A percentile compares a stretch with the other conserved stretches of the same genome.
Evolutionary conservation across 768 basidiomycete species (phyloP).

Genomic region (Collybiopsis luxurians): DNA sequence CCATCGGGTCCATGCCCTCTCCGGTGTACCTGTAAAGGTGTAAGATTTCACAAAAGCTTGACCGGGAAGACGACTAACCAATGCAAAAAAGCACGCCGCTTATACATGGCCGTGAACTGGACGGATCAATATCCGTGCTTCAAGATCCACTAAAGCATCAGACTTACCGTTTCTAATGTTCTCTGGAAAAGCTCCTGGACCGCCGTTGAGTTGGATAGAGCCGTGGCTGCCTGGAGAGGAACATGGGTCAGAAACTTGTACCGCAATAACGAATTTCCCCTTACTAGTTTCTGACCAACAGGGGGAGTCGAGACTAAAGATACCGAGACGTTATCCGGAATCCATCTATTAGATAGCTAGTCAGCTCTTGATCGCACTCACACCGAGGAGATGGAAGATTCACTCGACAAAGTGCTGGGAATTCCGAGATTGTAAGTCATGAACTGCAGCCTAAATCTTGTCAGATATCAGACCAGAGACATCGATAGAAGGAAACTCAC

Average conservation of each 20-base stretch:
- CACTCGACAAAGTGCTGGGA: conserved; percentile 80
- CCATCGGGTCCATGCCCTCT: conserved; percentile 88
- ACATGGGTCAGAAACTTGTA: conserved; percentile 2
- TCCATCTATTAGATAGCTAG: conserved; percentile 55
- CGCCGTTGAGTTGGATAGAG: conserved; percentile 74
- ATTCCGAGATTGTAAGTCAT: conserved; percentile 72
- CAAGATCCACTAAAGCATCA: background rate
- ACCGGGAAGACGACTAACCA: conserved; percentile 40
- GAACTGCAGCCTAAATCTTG: conserved; percentile 58
- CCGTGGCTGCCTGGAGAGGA: conserved; percentile 55
- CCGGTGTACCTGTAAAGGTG: conserved; percentile 57
- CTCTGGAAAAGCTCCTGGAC: conserved; percentile 87
- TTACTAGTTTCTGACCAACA: conserved; percentile 69
- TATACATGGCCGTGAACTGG: conserved; percentile 80
- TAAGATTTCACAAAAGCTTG: background rate
- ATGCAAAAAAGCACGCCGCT: conserved; percentile 82
- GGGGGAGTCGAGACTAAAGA: conserved; percentile 82
- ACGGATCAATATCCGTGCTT: background rate
- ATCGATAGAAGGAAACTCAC: conserved; percentile 39
- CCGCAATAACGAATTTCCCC: no score
- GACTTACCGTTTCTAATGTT: conserved; percentile 54
- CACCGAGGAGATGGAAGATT: conserved; percentile 19
- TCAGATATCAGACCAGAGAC: conserved; percentile 16
- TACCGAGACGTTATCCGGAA: conserved; percentile 87
- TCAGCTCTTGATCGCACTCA: background rate